Evolutionary conservation across 129 eudicot genomes (phyloP).

Genomic region (Artemisia argyi): DNA sequence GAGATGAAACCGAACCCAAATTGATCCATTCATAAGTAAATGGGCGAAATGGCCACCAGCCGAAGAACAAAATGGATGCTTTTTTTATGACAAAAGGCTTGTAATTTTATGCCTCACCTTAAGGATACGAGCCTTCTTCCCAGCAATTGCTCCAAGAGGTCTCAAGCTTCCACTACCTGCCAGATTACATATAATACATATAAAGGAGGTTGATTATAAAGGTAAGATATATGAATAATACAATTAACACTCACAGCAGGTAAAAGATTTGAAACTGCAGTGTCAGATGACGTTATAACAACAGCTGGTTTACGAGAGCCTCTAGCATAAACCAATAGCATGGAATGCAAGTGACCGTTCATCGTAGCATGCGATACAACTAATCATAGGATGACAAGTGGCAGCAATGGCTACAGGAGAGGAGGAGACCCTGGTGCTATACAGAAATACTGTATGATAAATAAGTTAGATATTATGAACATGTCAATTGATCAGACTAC

Average conservation of each 20-base stretch:
- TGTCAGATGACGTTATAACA: slow-evolving; percentile 91
- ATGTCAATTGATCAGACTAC: too few species aligned
- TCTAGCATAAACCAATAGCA: slow-evolving; percentile 90
- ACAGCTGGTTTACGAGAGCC: slow-evolving; percentile 87
- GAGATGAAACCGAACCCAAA: too few species aligned
- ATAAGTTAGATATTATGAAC: too few species aligned
- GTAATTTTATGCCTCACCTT: slow-evolving; percentile 51
- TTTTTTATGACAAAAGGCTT: neutral
- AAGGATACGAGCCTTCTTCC: slow-evolving; percentile 95
- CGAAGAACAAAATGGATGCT: neutral
- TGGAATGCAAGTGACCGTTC: slow-evolving; percentile 96
- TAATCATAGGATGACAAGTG: slow-evolving; percentile 73
- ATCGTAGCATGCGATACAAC: slow-evolving; percentile 76
- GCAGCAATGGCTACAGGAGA: slow-evolving; percentile 97
- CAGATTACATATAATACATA: slow-evolving; percentile 4
- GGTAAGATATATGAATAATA: neutral
- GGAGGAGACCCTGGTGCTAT: too few species aligned
- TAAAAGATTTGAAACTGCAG: slow-evolving; percentile 93
- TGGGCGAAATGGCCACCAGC: too few species aligned
- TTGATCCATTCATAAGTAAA: too few species aligned
- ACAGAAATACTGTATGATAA: too few species aligned
- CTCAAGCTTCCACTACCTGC: slow-evolving; percentile 97
- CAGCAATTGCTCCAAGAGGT: slow-evolving; percentile 89
- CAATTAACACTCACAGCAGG: slow-evolving; percentile 76
- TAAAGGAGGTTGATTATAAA: neutral